Evolutionary conservation across 495 filamentous ascomycete genomes (phyloP), one percentile per base, ranked within the genome.

Genomic region (Thermothielavioides terrestris): DNA sequence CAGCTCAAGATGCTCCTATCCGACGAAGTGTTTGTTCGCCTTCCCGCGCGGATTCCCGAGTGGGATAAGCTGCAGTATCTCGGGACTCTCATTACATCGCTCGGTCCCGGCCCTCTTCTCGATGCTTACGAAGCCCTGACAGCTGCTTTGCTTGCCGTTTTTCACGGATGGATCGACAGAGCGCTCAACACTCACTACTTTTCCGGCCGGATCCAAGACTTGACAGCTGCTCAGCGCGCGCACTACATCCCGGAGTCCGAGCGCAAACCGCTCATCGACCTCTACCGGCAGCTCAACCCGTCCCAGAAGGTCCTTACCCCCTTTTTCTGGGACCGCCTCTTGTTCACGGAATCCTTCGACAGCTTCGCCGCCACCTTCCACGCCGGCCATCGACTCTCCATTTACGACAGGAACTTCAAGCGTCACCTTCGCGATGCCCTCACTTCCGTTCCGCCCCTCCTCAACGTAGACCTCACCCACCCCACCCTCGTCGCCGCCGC

Each of bases 31-130:
- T 58, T 65, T 23, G 42, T 46, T 17, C 22, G 8, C 15, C 38
- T 63, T 6, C 12, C 20, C 4, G 9, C 12, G 23, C 11, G 15
- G 8, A 50, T 55, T n/a, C 4, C 6, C 1, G 40, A 61, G 34
- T 67, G 64, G 62, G 34, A 42, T 0, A 46, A 32, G n/a, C 32
- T 63, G 6, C 9, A 26, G n/a, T 9, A 41, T 10, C 15, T 50
- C 11, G 49, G 37, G n/a, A 20, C 40, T 1, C 14, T 45, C 20
- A 48, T 53, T 5, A 28, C 31, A 3, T 15, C 20, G 5, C 10
- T 52, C 1, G 12, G 48, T 0, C 28, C 17, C 0, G 11, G 2
- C 21, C 6, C 73, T 81, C 47, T 32, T 5, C 85, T 83, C 71
- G 72, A 68, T 39, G 54, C 58, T 1, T 56, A 53, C 27, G 18